A percentile compares a stretch with the other conserved stretches of the same genome.
Conservation (phyloP, 805 yeast genomes). For the Wickerhamiella domercqiae region DNA sequence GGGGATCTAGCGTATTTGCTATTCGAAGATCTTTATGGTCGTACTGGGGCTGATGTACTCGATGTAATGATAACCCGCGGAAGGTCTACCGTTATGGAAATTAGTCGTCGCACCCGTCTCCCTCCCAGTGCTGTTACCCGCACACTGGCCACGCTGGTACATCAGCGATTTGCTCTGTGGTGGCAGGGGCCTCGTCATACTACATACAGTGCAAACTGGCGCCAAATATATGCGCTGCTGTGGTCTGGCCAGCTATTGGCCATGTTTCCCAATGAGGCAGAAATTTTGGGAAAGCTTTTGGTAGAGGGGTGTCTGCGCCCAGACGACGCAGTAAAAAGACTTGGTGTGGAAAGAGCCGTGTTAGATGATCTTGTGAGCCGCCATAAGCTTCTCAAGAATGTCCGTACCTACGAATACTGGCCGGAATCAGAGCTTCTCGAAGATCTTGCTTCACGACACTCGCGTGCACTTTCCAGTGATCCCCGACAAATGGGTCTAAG, state of each 20-base stretch:
- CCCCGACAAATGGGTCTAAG: slow-evolving; percentile 46
- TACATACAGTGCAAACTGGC: slow-evolving; percentile 46
- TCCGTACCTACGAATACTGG: slow-evolving; percentile 26
- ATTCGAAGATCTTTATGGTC: slow-evolving; percentile 36
- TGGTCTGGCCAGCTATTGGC: slow-evolving; percentile 66
- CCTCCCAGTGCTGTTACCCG: slow-evolving; percentile 41
- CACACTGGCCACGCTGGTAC: slow-evolving; percentile 60
- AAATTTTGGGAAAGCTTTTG: slow-evolving; percentile 54
- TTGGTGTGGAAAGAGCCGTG: slow-evolving; percentile 22
- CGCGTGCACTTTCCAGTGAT: slow-evolving; percentile 30
- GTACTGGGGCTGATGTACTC: slow-evolving; percentile 50
- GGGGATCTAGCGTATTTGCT: slow-evolving; percentile 11
- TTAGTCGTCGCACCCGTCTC: slow-evolving; percentile 33
- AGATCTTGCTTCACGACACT: slow-evolving; percentile 11
- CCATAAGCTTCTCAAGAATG: slow-evolving; percentile 36
- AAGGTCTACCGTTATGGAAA: slow-evolving; percentile 41
- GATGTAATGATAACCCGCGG: slow-evolving; percentile 53
- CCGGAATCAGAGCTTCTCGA: slow-evolving; percentile 16
- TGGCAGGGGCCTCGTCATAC: slow-evolving; percentile 29
- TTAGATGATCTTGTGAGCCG: slow-evolving; percentile 24
- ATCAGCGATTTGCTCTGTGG: slow-evolving; percentile 57
- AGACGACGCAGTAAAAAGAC: slow-evolving; percentile 25
- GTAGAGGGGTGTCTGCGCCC: slow-evolving; percentile 51
- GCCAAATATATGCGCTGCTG: slow-evolving; percentile 46
- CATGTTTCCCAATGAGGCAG: slow-evolving; percentile 33